These are phyloP conservation scores for Miscanthus lutarioriparius DNA, from an alignment of 176 grass and related monocot genomes.

Conservation along the genomic window DNA sequence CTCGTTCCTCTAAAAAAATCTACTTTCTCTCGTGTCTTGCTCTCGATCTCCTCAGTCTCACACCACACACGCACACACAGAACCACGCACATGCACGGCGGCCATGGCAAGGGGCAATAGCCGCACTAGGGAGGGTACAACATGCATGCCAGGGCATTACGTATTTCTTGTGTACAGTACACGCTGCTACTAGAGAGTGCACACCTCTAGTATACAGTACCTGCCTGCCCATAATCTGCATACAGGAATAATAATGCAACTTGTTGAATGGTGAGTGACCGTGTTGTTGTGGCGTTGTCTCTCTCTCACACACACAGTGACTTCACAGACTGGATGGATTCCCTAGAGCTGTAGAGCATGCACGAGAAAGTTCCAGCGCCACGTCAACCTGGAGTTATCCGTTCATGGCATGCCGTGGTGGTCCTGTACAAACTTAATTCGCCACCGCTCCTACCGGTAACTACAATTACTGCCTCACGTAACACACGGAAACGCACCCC, in stretches of 20 bases:
- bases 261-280: too few relatives aligned
- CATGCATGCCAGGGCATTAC: too few relatives aligned
- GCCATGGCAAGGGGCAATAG: too few relatives aligned
- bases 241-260: too few relatives aligned
- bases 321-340: not conserved
- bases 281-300: too few relatives aligned
- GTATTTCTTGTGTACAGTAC: too few relatives aligned
- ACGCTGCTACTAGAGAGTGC: too few relatives aligned
- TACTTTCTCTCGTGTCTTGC: too few relatives aligned
- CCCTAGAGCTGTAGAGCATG: not conserved
- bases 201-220: too few relatives aligned
- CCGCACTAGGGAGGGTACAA: too few relatives aligned
- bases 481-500: not conserved
- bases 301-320: not conserved
- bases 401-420: not conserved
- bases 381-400: not conserved
- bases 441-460: not conserved
- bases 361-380: not conserved
- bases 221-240: not conserved
- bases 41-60: not conserved
- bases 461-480: conserved; percentile 23
- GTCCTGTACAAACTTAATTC: conserved; percentile 10
- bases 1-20: not conserved
- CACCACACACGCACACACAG: not conserved
- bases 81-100: not conserved